Conservation (phyloP, 1,284 basidiomycete species). For the Porodaedalea pini region DNA sequence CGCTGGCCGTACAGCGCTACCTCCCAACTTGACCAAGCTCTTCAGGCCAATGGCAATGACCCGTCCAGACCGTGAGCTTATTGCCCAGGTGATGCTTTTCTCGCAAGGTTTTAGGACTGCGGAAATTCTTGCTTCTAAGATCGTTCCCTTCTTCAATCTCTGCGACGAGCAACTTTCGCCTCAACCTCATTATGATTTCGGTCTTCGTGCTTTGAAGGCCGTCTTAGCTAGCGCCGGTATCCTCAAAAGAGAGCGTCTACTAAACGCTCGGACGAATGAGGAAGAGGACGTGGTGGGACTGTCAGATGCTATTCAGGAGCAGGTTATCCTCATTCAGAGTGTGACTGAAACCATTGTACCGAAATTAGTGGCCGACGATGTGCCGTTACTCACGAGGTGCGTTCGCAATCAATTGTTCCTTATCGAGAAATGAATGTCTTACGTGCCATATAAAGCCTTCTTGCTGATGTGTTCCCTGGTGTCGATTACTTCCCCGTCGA, state of each 20-base stretch:
- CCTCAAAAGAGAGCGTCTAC: slow-evolving; percentile 88
- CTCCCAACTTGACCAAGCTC: slow-evolving; percentile 94
- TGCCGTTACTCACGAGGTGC: slow-evolving; percentile 87
- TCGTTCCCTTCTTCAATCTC: slow-evolving; percentile 99
- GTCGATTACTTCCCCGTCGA: slow-evolving; percentile 89
- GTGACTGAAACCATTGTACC: slow-evolving; percentile 99
- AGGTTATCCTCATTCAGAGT: slow-evolving; percentile 97
- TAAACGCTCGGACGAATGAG: slow-evolving; percentile 39
- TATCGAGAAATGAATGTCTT: background rate
- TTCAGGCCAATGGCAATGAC: slow-evolving; percentile 99
- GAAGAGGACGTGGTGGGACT: slow-evolving; percentile 50
- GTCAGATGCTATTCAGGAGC: slow-evolving; percentile 77
- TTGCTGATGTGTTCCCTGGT: slow-evolving; percentile 97
- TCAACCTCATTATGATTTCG: slow-evolving; percentile 99
- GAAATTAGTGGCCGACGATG: slow-evolving; percentile 96
- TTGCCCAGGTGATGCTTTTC: slow-evolving; percentile 99
- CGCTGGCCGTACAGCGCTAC: slow-evolving; percentile 94
- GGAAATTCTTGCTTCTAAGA: slow-evolving; percentile 92
- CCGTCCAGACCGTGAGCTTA: slow-evolving; percentile 94
- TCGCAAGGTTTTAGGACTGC: slow-evolving; percentile 99
- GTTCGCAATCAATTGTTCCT: slow-evolving; percentile 26
- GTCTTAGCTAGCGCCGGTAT: slow-evolving; percentile 97
- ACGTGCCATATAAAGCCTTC: slow-evolving; percentile 51
- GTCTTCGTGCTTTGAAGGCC: slow-evolving; percentile 94
- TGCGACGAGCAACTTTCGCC: slow-evolving; percentile 96